phyloP scores from a whole-genome alignment of 2,329 filamentous ascomycete species.

The Paraphaeosphaeria minitans region DNA sequence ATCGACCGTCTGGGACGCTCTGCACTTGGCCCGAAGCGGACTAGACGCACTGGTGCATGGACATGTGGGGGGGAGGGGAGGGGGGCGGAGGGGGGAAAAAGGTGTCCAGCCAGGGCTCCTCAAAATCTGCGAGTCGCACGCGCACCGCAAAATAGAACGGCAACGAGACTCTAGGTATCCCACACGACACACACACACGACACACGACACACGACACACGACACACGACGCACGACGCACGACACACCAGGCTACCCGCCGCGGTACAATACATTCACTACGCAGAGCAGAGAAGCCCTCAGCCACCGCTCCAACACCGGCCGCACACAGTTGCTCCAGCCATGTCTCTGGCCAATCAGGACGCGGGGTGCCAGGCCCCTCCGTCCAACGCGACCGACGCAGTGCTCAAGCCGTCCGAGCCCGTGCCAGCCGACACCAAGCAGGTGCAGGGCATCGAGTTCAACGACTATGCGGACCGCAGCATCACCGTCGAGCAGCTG shows the following conservation, averaged over 20 bases:
- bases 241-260: neutral
- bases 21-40: neutral
- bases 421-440: constrained; percentile 77
- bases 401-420: constrained; percentile 82
- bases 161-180: neutral
- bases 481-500: constrained; percentile 85
- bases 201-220: too few relatives aligned
- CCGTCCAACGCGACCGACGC: constrained; percentile 67
- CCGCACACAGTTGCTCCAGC: constrained; percentile 8
- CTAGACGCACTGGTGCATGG: too few relatives aligned
- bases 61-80: neutral
- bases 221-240: too few relatives aligned
- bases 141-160: neutral
- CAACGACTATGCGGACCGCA: constrained; percentile 73
- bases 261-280: neutral
- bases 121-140: constrained; percentile 2
- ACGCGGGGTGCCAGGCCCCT: constrained; percentile 41
- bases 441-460: constrained; percentile 93
- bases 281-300: neutral
- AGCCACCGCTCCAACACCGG: neutral
- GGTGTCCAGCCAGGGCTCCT: neutral
- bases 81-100: too few relatives aligned
- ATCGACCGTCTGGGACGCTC: too few relatives aligned
- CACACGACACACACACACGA: neutral
- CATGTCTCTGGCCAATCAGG: constrained; percentile 30